Percentiles rank a stretch among this genome's conserved stretches.
Conservation (phyloP, 2,329 filamentous ascomycete genomes). For the Chaetomium strumarium region DNA sequence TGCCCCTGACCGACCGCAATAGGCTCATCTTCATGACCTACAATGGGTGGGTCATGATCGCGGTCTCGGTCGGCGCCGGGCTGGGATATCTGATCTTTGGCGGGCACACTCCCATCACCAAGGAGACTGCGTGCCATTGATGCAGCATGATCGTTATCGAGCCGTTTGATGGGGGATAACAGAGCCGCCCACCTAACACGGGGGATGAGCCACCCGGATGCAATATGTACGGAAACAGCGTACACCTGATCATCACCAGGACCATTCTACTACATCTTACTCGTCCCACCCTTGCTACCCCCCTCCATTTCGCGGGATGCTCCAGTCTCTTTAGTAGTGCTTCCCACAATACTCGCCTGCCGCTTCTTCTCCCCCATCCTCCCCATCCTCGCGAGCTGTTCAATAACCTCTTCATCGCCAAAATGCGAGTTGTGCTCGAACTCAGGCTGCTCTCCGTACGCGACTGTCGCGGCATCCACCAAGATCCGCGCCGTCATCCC, state of each 20-base stretch:
- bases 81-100: conserved; percentile 82
- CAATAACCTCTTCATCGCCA: conserved; percentile 49
- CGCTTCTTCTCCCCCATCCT: conserved; percentile 41
- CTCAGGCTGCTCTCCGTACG: conserved; percentile 75
- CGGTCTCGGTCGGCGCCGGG: conserved; percentile 83
- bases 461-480: conserved; percentile 79
- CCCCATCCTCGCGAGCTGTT: conserved; percentile 40
- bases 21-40: conserved; percentile 99
- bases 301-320: conserved; percentile 2
- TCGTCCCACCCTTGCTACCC: conserved; percentile 14
- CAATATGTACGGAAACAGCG: background rate
- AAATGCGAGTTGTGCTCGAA: conserved; percentile 62
- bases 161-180: background rate
- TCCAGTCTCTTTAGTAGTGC: conserved; percentile 11
- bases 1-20: conserved; percentile 7
- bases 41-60: conserved; percentile 95
- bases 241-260: conserved; percentile 16
- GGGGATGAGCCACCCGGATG: background rate
- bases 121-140: conserved; percentile 80
- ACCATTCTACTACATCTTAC: conserved; percentile 35
- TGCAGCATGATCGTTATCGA: conserved; percentile 4
- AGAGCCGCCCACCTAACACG: background rate
- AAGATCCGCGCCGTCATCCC: conserved; percentile 91
- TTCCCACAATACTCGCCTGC: conserved; percentile 22
- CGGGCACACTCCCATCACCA: conserved; percentile 61